Evolutionary conservation across 2,329 filamentous ascomycete genomes (phyloP), one percentile per base, ranked within the genome.

Genomic region (Fusarium sacchari): DNA sequence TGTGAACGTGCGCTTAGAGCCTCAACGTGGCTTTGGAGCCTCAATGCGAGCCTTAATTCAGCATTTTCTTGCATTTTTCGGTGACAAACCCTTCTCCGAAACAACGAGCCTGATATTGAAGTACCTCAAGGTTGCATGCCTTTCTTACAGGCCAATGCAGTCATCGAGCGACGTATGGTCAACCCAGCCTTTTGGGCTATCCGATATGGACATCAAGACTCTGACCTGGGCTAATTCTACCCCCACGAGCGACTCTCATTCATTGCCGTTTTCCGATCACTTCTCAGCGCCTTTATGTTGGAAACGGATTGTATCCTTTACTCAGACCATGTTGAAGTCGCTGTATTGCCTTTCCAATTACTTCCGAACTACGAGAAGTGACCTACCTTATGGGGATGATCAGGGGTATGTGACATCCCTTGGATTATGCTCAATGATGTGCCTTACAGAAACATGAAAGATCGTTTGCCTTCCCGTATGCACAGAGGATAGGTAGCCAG

Each of bases 341-440:
- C 6, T 5, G 18, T 7, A 17, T 24, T 43, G n/a, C n/a, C 42
- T 18, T 24, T 6, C 10, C 15, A 14, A 7, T 15, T 17, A 24
- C 4, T 1, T 43, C 7, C 15, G n/a, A 18, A 7, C 6, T 17
- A 24, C 15, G 0, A 43, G 17, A 43, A 24, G n/a, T 7, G 6
- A 18, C 24, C 12, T 43, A n/a, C n/a, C 15, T 43, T 15, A 7
- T 24, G 6, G n/a, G 10, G n/a, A 43, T 5, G 1, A 24, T 18
- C 17, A 18, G 24, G 18, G 24, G 15, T 12, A 9, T 10, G 0
- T 17, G 6, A 1, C 14, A n/a, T 42, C 17, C 40, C 2, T 24
- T 10, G 14, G 24, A 7, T 42, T 3, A 11, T 8, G 40, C 1
- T 3, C 9, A n/a, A 40, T 15, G 17, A 6, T 18, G 3, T 18